These are phyloP conservation scores for Cyclotella atomus DNA, from an alignment of 108 stramenopile genomes.

Conservation along the genomic window DNA sequence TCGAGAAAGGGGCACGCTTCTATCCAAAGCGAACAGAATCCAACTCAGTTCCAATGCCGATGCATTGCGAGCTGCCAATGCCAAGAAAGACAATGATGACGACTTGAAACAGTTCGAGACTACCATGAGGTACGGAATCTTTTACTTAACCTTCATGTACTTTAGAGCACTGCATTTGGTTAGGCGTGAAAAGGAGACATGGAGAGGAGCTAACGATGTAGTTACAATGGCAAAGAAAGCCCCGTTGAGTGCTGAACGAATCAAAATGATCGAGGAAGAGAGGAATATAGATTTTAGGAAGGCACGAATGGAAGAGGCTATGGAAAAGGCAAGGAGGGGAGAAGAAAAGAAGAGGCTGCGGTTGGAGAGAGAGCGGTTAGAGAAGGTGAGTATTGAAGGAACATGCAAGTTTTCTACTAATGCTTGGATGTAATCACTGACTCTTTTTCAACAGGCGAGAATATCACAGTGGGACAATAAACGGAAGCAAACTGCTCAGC, in stretches of 20 bases:
- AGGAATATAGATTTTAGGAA: constrained; percentile 23
- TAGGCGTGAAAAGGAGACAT: constrained; percentile 20
- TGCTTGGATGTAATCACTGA: not conserved
- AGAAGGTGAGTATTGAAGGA: constrained; percentile 7
- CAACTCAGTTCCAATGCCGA: constrained; percentile 27
- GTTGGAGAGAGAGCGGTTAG: constrained; percentile 29
- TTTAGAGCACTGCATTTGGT: constrained; percentile 27
- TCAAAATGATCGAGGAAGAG: constrained; percentile 33
- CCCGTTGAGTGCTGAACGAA: constrained; percentile 15
- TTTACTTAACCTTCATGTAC: constrained; percentile 35
- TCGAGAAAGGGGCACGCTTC: constrained; percentile 17
- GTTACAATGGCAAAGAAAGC: constrained; percentile 7
- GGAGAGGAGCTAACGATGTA: constrained; percentile 7
- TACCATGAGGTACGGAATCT: constrained; percentile 27
- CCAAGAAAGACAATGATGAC: constrained; percentile 3
- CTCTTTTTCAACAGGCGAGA: constrained; percentile 14
- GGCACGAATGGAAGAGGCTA: constrained; percentile 29
- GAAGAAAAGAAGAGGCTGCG: constrained; percentile 24
- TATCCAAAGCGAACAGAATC: constrained; percentile 12
- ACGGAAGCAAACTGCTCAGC: constrained; percentile 17
- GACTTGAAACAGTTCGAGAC: constrained; percentile 16
- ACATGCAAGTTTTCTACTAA: not conserved
- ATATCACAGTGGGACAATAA: constrained; percentile 12
- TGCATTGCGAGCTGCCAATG: constrained; percentile 16
- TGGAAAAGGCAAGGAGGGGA: constrained; percentile 35